A percentile compares a stretch with the other conserved stretches of the same genome.
Conservation (phyloP, 805 yeast species). For the Kazachstania viticola region DNA sequence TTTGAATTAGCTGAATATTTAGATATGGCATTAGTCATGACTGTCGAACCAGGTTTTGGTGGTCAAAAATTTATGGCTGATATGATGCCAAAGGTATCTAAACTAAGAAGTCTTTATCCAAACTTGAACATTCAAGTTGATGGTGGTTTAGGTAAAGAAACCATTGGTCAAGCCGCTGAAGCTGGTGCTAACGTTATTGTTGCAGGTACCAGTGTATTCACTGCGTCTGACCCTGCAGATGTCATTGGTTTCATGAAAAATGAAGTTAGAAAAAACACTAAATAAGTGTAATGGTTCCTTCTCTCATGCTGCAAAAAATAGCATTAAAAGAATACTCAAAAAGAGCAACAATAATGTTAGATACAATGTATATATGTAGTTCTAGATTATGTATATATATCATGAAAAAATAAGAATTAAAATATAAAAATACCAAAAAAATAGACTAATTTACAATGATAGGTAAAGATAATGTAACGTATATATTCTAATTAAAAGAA, state of each 20-base stretch:
- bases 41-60: slow-evolving; percentile 98
- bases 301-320: too few species aligned
- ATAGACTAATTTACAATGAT: neutral
- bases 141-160: slow-evolving; percentile 86
- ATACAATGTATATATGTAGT: too few species aligned
- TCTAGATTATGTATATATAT: too few species aligned
- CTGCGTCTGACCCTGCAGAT: slow-evolving; percentile 66
- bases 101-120: slow-evolving; percentile 63
- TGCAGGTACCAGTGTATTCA: slow-evolving; percentile 91
- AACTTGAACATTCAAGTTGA: slow-evolving; percentile 85
- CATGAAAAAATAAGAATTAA: too few species aligned
- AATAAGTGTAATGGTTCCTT: too few species aligned
- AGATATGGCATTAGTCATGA: slow-evolving; percentile 96
- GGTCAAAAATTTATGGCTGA: slow-evolving; percentile 92
- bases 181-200: slow-evolving; percentile 98
- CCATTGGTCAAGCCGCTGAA: slow-evolving; percentile 77
- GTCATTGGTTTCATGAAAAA: slow-evolving; percentile 60
- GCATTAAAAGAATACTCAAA: too few species aligned
- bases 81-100: slow-evolving; percentile 92
- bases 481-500: too few species aligned
- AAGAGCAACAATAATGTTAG: too few species aligned
- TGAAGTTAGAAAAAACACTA: slow-evolving; percentile 45
- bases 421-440: too few species aligned
- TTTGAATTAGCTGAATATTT: slow-evolving; percentile 62
- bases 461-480: neutral